phyloP scores from a whole-genome alignment of 2,329 filamentous ascomycete genomes.

The Furcasterigmium furcatum region DNA sequence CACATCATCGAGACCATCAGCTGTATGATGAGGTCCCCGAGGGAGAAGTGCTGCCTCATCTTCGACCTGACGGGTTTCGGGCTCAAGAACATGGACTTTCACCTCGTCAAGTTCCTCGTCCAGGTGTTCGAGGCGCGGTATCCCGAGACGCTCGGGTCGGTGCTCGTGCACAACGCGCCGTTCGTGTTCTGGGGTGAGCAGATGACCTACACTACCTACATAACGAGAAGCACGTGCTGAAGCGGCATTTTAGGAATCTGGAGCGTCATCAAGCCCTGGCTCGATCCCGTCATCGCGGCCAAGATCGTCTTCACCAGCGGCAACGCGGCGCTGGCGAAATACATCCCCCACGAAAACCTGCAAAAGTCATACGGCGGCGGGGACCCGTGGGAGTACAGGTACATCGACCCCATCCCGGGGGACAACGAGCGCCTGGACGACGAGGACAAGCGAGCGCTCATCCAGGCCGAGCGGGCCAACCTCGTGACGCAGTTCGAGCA shows the following conservation, averaged over 20 bases:
- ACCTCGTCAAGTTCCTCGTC: conserved; percentile 75
- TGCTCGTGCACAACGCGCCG: conserved; percentile 72
- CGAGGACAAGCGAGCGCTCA: conserved; percentile 36
- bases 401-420: conserved; percentile 53
- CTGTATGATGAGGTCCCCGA: conserved; percentile 16
- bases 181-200: conserved; percentile 59
- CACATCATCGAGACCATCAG: conserved; percentile 34
- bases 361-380: conserved; percentile 64
- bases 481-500: conserved; percentile 56
- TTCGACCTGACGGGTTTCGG: conserved; percentile 73
- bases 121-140: conserved; percentile 79
- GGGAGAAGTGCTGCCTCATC: conserved; percentile 37
- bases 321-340: conserved; percentile 57
- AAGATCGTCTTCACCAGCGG: conserved; percentile 70
- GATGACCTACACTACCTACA: background rate
- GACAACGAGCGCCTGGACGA: conserved; percentile 57
- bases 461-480: conserved; percentile 48
- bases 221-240: too few relatives aligned
- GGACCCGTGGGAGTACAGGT: conserved; percentile 64
- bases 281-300: conserved; percentile 70
- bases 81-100: conserved; percentile 73
- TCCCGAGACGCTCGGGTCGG: conserved; percentile 66
- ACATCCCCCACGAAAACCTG: conserved; percentile 56
- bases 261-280: conserved; percentile 72
- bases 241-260: conserved; percentile 33